These are phyloP conservation scores for Suaeda aralocaspica DNA, from an alignment of 148 eudicot genomes.

Conservation along the genomic window DNA sequence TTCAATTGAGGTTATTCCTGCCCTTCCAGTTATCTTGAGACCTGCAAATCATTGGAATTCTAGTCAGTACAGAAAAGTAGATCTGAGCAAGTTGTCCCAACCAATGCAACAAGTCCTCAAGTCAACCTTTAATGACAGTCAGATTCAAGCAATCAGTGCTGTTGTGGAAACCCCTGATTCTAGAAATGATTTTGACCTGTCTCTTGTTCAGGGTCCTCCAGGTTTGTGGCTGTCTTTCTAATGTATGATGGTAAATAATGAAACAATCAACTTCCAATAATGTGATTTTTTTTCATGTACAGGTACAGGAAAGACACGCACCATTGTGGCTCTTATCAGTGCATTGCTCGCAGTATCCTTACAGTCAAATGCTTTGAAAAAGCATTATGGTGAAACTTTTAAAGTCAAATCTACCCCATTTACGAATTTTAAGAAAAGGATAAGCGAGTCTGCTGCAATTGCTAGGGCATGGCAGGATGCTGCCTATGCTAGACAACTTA, in stretches of 20 bases:
- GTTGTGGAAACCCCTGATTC: slow-evolving; percentile 47
- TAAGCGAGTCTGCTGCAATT: slow-evolving; percentile 77
- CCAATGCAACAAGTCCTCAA: slow-evolving; percentile 61
- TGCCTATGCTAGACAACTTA: slow-evolving; percentile 80
- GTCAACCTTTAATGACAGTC: slow-evolving; percentile 77
- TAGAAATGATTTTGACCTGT: slow-evolving; percentile 47
- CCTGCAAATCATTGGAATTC: slow-evolving; percentile 45
- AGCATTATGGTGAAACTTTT: slow-evolving; percentile 26
- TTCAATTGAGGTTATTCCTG: slow-evolving; percentile 68
- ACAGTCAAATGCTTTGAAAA: slow-evolving; percentile 37
- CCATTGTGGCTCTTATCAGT: slow-evolving; percentile 89
- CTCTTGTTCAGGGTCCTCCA: slow-evolving; percentile 99
- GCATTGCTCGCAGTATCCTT: slow-evolving; percentile 52
- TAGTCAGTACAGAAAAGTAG: slow-evolving; percentile 36
- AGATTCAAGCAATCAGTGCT: slow-evolving; percentile 82
- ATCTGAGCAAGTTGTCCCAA: slow-evolving; percentile 53
- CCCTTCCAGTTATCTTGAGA: slow-evolving; percentile 67
- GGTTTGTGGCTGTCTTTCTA: slow-evolving; percentile 41
- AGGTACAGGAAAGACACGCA: slow-evolving; percentile 97
- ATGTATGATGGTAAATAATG: background rate
- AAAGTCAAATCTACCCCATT: slow-evolving; percentile 33
- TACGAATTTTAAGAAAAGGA: slow-evolving; percentile 33
- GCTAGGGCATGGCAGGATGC: slow-evolving; percentile 99
- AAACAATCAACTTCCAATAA: background rate
- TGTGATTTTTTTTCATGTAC: slow-evolving; percentile 14